A percentile compares a stretch with the other conserved stretches of the same genome.
These are phyloP conservation scores for Phytophthora pinifolia DNA, from an alignment of 352 stramenopile species.

Conservation along the genomic window DNA sequence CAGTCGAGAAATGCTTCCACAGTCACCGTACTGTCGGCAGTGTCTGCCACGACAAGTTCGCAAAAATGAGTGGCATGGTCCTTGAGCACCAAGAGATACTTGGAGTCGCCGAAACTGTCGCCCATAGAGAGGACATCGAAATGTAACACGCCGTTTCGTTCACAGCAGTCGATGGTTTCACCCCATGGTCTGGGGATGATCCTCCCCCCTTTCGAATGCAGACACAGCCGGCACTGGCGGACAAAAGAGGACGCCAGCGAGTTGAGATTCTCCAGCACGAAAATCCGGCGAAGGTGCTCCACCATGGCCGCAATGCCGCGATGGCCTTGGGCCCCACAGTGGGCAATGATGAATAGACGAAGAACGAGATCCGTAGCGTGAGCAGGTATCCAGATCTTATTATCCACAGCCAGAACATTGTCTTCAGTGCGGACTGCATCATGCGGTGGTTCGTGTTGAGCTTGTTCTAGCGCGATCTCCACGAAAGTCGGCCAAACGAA, in stretches of 20 bases:
- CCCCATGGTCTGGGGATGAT: constrained; percentile 7
- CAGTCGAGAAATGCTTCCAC: too few relatives aligned
- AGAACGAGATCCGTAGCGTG: background rate
- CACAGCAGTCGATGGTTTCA: constrained; percentile 6
- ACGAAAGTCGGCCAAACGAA: constrained; percentile 7
- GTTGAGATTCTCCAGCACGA: constrained; percentile 1
- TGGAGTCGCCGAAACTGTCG: background rate
- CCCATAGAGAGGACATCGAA: constrained; percentile 9
- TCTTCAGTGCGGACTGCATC: background rate
- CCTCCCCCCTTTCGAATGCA: constrained; percentile 3
- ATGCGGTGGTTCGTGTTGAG: background rate
- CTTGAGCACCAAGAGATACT: background rate
- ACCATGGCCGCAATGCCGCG: constrained; percentile 3
- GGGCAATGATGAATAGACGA: constrained; percentile 11
- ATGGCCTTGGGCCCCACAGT: constrained; percentile 1
- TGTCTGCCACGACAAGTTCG: too few relatives aligned
- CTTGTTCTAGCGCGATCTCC: background rate
- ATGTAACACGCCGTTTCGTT: constrained; percentile 3
- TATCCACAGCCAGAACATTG: background rate
- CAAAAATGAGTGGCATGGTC: too few relatives aligned
- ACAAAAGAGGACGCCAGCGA: background rate
- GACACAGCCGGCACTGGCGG: constrained; percentile 1
- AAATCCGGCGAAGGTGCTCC: constrained; percentile 2
- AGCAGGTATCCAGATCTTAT: background rate
- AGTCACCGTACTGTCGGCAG: too few relatives aligned